Base-by-base conservation (phyloP, 768 basidiomycete genomes). In the Cystoderma amianthinum region DNA sequence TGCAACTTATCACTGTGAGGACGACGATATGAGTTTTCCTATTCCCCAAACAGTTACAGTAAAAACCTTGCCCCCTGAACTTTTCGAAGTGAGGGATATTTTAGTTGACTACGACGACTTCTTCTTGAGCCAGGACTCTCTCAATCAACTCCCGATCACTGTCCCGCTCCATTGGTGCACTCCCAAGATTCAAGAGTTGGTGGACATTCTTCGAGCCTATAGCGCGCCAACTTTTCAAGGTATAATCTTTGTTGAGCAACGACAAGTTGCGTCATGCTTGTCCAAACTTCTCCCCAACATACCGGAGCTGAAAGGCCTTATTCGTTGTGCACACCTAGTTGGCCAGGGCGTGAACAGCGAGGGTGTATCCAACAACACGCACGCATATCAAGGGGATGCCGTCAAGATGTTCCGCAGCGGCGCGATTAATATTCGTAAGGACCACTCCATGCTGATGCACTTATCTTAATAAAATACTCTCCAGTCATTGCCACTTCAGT, bases 221-320 rank as follows among this genome's bases (percentile, higher is more conserved):
- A 61, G 74, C 38, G 71, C 71, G 10, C 59, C 69, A 11, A 54
- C 59, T 2, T 89, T 92, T 53, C 89, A 91, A 51, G 78, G 78
- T 15, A 93, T 94, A 46, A 69, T 94, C 33, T 95, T 95, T 56
- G 89, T 90, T 13, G 80, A 90, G 45, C 88, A 90, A 54, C 75
- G 91, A 7, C 87, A 91, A 48, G 71, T 85, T 12, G 91, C 90
- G 2, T 64, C 73, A 13, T 78, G 78, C 35, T 69, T 95, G 11
- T 73, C 84, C 2, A 75, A 65, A 50, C 57, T 91, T 21, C 64
- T 95, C 3, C 68, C 75, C 1, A 69, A 66, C 22, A 67, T 89
- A 2, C 72, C 82, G 0, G 69, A 72, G 32, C 60, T 90, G 10
- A 62, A 65, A 44, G 74, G 67, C 2, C 67, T 72, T 49, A 68